Evolutionary conservation across 192 early-diverging fungal genomes (phyloP), one percentile per base, ranked within the genome.

Genomic region (Glomus cerebriforme): DNA sequence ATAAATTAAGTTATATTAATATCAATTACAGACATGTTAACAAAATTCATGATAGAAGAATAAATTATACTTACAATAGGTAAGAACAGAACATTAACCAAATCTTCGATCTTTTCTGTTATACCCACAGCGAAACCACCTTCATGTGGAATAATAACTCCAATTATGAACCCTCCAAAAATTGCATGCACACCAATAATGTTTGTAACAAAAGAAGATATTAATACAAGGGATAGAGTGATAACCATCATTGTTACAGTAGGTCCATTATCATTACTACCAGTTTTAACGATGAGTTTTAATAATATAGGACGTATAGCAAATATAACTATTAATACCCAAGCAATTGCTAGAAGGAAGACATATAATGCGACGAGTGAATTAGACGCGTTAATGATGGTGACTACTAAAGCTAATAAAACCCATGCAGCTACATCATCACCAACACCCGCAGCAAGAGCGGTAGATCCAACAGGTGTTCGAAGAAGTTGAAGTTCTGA

Each of bases 21-120:
- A 10, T 74, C 27, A 22, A 34, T 19, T 19, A 19, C 3, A 12
- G 17, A 19, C 47, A 54, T 0, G 8, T 19, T 17, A 62, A 35
- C 0, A 32, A 32, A n/a, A 19, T 8, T 2, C 22, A 43, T 58
- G 37, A n/a, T n/a, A n/a, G 27, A 69, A 73, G 17, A 34, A 29
- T 49, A 7, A 37, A 35, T 62, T 29, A 39, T 31, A 80, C 82
- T 81, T 82, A 90, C 89, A 45, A 99, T 86, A 13, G 96, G 97
- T 70, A 99, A 82, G 75, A 98, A 93, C 17, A 98, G 78, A 59
- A 97, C 92, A 63, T 87, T 88, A 29, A 97, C 87, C 2, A 97
- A 79, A 82, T 99, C 97, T 79, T 99, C 96, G 64, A 97, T 93
- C 84, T 96, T 96, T 79, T 97, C 95, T 8, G 94, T 95, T 13